Conservation (phyloP, 1,284 basidiomycete genomes). For the Moesziomyces parantarcticus region DNA sequence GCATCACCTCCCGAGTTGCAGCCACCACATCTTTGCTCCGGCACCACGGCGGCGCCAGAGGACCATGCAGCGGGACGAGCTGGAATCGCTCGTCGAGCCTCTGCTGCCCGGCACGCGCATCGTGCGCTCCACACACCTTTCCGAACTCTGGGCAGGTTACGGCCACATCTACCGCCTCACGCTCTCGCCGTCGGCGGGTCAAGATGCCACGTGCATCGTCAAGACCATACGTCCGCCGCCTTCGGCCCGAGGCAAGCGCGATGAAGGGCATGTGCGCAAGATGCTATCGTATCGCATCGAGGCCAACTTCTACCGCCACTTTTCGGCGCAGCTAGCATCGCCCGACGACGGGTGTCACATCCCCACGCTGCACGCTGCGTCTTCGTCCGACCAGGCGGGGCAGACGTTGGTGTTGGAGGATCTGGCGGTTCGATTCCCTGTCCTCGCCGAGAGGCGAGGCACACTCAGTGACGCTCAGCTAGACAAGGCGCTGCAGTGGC, state of each 20-base stretch:
- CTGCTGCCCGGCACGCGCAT: conserved; percentile 17
- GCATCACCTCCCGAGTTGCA: neutral
- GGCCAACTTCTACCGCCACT: conserved; percentile 46
- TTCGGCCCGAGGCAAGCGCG: conserved; percentile 1
- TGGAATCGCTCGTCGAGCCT: conserved; percentile 5
- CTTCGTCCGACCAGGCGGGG: neutral
- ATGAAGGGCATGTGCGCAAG: conserved; percentile 49
- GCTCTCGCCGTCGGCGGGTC: neutral
- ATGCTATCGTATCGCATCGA: conserved; percentile 47
- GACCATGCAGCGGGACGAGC: conserved; percentile 12
- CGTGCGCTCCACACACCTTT: conserved; percentile 12
- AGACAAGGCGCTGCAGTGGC: conserved; percentile 28
- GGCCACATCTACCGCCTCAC: conserved; percentile 39
- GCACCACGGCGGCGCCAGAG: too few relatives aligned
- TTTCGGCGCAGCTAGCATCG: neutral
- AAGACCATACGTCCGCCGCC: conserved; percentile 31
- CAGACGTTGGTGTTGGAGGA: conserved; percentile 28
- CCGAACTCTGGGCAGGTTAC: conserved; percentile 48
- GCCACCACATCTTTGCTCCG: neutral
- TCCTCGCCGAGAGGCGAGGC: conserved; percentile 26
- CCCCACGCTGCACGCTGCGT: conserved; percentile 13
- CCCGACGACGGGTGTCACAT: conserved; percentile 6
- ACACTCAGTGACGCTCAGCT: conserved; percentile 23
- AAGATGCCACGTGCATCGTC: conserved; percentile 22
- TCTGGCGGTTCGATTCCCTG: conserved; percentile 11